These are phyloP conservation scores for Durusdinium trenchii DNA, from an alignment of 73 alveolate species.

Conservation along the genomic window DNA sequence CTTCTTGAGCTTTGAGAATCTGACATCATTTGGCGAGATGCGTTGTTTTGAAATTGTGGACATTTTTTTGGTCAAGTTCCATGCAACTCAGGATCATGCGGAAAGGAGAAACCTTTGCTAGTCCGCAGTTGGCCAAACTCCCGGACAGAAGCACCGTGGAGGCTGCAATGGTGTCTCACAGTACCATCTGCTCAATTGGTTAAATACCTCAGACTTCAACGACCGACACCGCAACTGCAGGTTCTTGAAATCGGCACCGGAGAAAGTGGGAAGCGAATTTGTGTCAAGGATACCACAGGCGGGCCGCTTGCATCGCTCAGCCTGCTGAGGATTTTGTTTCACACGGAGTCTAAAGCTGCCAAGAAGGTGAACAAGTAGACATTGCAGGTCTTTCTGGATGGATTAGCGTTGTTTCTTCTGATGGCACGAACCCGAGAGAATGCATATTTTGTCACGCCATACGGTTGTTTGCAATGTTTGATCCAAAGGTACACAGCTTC, in stretches of 20 bases:
- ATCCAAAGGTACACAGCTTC: slow-evolving; percentile 62
- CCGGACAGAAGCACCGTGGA: slow-evolving; percentile 55
- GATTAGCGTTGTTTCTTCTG: slow-evolving; percentile 91
- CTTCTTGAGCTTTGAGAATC: background rate
- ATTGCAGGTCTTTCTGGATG: slow-evolving; percentile 63
- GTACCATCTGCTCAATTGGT: no score
- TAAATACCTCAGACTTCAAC: background rate
- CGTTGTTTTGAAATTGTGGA: background rate
- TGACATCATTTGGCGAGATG: background rate
- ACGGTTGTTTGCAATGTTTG: background rate
- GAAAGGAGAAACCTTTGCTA: slow-evolving; percentile 45
- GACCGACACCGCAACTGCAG: background rate
- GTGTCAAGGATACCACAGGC: slow-evolving; percentile 56
- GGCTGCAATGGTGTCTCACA: no score
- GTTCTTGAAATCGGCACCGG: slow-evolving; percentile 82
- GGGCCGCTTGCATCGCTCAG: background rate
- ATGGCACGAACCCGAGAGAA: slow-evolving; percentile 28
- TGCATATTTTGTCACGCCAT: background rate
- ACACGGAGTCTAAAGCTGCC: background rate
- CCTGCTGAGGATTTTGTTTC: background rate
- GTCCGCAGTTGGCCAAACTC: slow-evolving; percentile 54
- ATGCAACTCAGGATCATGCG: slow-evolving; percentile 57
- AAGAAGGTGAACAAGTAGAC: background rate
- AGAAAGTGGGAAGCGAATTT: slow-evolving; percentile 58
- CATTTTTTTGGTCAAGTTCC: background rate